Conservation (phyloP, 2,329 filamentous ascomycete genomes). For the Epichloe amarillans region DNA sequence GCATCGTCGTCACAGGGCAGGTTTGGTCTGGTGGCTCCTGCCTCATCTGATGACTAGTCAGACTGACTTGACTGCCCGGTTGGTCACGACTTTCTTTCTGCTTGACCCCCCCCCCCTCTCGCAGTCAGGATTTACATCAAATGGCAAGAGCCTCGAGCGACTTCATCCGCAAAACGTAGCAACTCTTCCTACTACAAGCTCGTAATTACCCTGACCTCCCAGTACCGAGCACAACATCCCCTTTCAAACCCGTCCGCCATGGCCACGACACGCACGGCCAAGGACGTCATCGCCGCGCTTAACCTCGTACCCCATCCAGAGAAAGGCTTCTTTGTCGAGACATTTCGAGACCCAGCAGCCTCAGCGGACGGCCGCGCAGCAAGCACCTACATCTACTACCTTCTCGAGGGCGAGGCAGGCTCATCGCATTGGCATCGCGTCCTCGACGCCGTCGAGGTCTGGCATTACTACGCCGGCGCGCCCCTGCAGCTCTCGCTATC, state of each 20-base stretch:
- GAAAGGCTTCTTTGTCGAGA: constrained; percentile 35
- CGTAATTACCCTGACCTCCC: not conserved
- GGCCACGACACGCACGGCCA: constrained; percentile 15
- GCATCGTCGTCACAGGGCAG: not conserved
- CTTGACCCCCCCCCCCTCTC: no score
- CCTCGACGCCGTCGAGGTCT: constrained; percentile 32
- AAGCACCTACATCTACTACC: constrained; percentile 40
- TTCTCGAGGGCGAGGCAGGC: constrained; percentile 29
- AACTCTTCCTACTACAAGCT: no score
- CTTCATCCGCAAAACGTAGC: no score
- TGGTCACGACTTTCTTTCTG: no score
- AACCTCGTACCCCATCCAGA: constrained; percentile 30
- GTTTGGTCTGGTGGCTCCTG: not conserved
- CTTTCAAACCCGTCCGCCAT: not conserved
- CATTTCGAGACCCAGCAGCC: constrained; percentile 26
- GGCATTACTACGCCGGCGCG: constrained; percentile 41
- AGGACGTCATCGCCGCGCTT: constrained; percentile 30
- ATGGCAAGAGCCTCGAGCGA: not conserved
- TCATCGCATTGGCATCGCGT: constrained; percentile 37
- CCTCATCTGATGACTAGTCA: no score
- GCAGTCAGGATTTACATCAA: no score
- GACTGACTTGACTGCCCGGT: no score
- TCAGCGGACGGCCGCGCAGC: constrained; percentile 22
- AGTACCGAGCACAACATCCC: not conserved
- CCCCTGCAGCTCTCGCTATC: constrained; percentile 33